Evolutionary conservation across 768 basidiomycete species (phyloP), one percentile per base, ranked within the genome.

Genomic region (Xerocomus brunneocitrinus): DNA sequence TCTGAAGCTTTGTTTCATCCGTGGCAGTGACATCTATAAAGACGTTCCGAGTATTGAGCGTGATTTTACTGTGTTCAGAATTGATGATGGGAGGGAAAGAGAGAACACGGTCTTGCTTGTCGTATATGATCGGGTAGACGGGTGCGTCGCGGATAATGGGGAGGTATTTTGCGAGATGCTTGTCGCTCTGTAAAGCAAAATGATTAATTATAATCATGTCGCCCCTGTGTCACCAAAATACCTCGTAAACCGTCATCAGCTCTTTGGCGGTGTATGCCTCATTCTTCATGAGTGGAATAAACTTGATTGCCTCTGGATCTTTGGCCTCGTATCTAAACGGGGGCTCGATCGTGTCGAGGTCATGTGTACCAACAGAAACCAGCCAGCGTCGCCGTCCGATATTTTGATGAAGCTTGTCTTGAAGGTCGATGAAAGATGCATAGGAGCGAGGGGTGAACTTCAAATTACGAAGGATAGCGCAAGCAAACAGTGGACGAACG

Each of bases 21-120:
- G 93, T 97, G 3, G 95, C 95, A 8, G 97, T 98, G 30, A 95
- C 84, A 70, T 99, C 97, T 61, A 99, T 89, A 75, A 98, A 98
- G 68, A 99, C 76, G 69, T 98, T 98, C 49, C 79, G 81, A 10
- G 97, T 98, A 66, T 93, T 86, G 57, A 97, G 75, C 0, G 91
- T 90, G 65, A 99, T 98, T 75, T 98, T 98, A 68, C 92, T 98
- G 71, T 91, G 91, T 59, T 97, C 88, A 4, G 93, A 95, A 72
- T 97, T 97, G 73, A 95, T 95, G 68, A 99, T 98, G 8, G 97
- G 97, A 36, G 97, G 97, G 87, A 98, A 95, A 19, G 92, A 95
- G 28, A 97, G 78, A 2, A 98, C 95, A 28, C 77, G 82, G 67
- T 91, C 90, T 53, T 87, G 77, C 9, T 81, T 77, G 69, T 98